Conservation (phyloP, 257 asterid species). For the Osmanthus fragrans region DNA sequence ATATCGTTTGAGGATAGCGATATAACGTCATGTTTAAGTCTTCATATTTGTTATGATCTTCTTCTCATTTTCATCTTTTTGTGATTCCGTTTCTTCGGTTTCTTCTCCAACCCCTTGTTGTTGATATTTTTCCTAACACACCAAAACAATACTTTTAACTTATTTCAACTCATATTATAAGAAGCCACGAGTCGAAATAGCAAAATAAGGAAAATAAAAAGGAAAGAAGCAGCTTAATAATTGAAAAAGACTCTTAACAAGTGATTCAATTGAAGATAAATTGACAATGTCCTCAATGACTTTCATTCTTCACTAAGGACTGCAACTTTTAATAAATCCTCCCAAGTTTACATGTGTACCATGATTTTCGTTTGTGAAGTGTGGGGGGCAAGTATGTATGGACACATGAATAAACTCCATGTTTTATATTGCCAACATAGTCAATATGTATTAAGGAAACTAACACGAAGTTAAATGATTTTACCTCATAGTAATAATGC, state of each 20-base stretch:
- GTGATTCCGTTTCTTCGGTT: too few species aligned
- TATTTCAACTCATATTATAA: neutral
- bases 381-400: neutral
- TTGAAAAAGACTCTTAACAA: constrained; percentile 4
- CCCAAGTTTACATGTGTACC: too few species aligned
- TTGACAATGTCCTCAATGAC: neutral
- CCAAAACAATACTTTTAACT: too few species aligned
- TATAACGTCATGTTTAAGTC: too few species aligned
- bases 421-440: neutral
- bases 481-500: constrained; percentile 78
- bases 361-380: neutral
- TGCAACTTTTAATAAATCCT: neutral
- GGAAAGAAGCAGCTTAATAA: neutral
- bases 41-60: too few species aligned
- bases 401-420: neutral
- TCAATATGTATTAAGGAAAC: neutral
- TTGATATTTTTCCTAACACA: too few species aligned
- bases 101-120: too few species aligned
- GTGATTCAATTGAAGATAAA: neutral
- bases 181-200: constrained; percentile 11
- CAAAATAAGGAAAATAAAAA: neutral
- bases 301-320: neutral
- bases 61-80: too few species aligned
- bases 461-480: constrained; percentile 18
- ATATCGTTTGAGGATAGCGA: too few species aligned